Base-by-base conservation (phyloP, 169 alveolate species). In the Plasmodium fragile region DNA sequence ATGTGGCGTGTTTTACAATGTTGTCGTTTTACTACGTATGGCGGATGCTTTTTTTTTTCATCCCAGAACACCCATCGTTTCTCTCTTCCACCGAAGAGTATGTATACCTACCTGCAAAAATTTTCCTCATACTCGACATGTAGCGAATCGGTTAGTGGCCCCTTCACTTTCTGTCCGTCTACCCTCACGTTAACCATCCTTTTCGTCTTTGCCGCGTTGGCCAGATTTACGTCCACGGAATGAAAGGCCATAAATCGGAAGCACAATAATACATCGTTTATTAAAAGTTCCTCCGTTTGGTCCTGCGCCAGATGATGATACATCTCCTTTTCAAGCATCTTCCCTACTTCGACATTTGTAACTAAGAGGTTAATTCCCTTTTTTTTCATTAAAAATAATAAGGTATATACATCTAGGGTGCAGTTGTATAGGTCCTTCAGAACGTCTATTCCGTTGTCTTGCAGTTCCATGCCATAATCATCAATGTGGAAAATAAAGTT, bases 371-470 rank as follows among this genome's bases (percentile, higher is more conserved):
- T 89, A 39, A 89, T 77, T 77, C 94, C 94, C 52, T 71, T 89
- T 89, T 89, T 89, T 34, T 89, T 89, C 87, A 89, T 55, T 89
- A 89, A 34, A 36, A 89, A 89, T 55, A 89, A 65, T 59, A 89
- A 77, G 25, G 82, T 78, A 13, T 55, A 69, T 65, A 89, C 89
- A 55, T 89, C 89, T 7, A 89, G 34, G n/a, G 65, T 13, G 43
- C 18, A n/a, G 71, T 89, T 89, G 71, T 78, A 89, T 11, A 78
- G 45, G 39, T 89, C 94, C 30, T 59, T 89, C 65, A 89, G 41
- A 55, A 78, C 89, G 49, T 49, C 89, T 55, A 89, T 59, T 65
- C 81, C 82, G 39, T 89, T 89, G 53, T 89, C 94, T 65, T 55
- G 49, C 36, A 89, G 36, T 55, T 77, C 49, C 45, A 89, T 89